Evolutionary conservation across 148 eudicot genomes (phyloP).

Genomic region (Amaranthus cruentus): DNA sequence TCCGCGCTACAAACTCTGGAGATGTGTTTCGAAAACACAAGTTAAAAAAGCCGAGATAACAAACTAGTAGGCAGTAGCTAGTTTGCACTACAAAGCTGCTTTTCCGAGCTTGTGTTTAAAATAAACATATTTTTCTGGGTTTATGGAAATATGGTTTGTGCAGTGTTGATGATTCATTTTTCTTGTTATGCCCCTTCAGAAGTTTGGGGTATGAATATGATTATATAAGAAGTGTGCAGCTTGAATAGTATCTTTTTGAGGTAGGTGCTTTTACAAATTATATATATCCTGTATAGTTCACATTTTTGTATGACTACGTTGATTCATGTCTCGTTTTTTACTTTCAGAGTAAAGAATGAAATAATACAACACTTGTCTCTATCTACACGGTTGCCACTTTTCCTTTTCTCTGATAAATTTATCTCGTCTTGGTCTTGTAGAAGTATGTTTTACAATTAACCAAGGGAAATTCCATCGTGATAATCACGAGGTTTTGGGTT

Average conservation of each 20-base stretch:
- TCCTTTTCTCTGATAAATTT: no score
- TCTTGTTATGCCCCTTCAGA: constrained; percentile 5
- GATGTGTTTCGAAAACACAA: constrained; percentile 51
- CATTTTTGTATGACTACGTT: constrained; percentile 29
- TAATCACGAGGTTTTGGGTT: no score
- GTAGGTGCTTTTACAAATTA: constrained; percentile 20
- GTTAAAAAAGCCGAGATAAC: constrained; percentile 23
- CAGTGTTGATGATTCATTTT: constrained; percentile 29
- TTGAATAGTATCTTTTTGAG: constrained; percentile 23
- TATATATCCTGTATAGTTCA: constrained; percentile 25
- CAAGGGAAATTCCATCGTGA: no score
- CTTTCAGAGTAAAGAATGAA: constrained; percentile 11
- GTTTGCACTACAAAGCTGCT: constrained; percentile 9
- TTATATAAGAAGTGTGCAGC: constrained; percentile 28
- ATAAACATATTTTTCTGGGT: constrained; percentile 17
- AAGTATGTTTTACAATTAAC: no score
- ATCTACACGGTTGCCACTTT: no score
- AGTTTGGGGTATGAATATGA: constrained; percentile 21
- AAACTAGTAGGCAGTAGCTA: constrained; percentile 7
- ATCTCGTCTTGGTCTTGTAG: no score
- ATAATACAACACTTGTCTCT: neutral
- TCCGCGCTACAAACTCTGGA: constrained; percentile 60
- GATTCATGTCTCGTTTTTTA: constrained; percentile 6
- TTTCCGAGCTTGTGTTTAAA: constrained; percentile 17
- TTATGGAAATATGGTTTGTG: constrained; percentile 25